These are phyloP conservation scores for Escovopsis sp. DNA, from an alignment of 2,329 filamentous ascomycete species.

Conservation along the genomic window DNA sequence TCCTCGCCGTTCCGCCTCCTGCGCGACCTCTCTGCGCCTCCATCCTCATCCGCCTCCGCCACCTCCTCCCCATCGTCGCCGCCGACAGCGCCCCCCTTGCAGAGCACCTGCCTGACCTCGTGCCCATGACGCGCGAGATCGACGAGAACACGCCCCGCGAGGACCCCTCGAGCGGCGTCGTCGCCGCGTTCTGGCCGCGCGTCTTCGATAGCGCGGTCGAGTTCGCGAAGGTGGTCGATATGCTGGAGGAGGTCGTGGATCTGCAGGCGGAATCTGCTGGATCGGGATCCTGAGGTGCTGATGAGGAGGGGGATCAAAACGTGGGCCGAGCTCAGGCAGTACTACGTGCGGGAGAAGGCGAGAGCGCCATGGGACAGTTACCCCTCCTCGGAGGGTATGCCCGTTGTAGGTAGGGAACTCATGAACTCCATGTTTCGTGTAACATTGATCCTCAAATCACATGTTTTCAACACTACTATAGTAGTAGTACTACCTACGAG, in stretches of 20 bases:
- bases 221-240: constrained; percentile 5
- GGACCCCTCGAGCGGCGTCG: constrained; percentile 8
- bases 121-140: constrained; percentile 7
- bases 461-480: no score
- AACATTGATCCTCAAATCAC: no score
- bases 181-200: constrained; percentile 10
- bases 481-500: no score
- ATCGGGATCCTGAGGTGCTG: background rate
- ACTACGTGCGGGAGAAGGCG: no score
- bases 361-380: no score
- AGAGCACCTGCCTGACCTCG: constrained; percentile 8
- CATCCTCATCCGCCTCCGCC: background rate
- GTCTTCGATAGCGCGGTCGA: constrained; percentile 8
- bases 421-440: no score
- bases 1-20: no score
- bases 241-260: constrained; percentile 8
- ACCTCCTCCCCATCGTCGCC: constrained; percentile 6
- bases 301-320: background rate
- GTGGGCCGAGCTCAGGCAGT: background rate
- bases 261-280: constrained; percentile 8
- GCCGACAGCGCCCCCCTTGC: constrained; percentile 1
- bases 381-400: no score
- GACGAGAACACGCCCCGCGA: constrained; percentile 10
- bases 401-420: no score
- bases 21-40: no score